Conservation (phyloP, 148 eudicot genomes). For the Cornus kousa region DNA sequence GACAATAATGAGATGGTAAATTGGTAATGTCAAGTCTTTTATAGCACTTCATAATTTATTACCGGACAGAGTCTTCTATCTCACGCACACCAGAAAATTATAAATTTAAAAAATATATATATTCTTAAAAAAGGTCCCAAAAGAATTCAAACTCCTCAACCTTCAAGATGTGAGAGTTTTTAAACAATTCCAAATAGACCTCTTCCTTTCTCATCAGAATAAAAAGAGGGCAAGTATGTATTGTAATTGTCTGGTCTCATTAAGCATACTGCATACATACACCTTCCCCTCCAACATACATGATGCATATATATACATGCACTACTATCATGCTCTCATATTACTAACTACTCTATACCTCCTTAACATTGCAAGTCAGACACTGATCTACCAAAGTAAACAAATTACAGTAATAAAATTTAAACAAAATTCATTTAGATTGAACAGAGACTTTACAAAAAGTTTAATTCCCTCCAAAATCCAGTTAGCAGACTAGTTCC, state of each 20-base stretch:
- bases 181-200: too few relatives aligned
- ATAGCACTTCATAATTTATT: too few relatives aligned
- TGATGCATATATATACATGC: neutral
- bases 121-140: too few relatives aligned
- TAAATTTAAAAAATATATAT: too few relatives aligned
- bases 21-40: too few relatives aligned
- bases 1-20: too few relatives aligned
- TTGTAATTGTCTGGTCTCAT: constrained; percentile 12
- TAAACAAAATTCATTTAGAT: constrained; percentile 13
- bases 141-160: too few relatives aligned
- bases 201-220: too few relatives aligned
- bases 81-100: too few relatives aligned
- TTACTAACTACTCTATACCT: neutral
- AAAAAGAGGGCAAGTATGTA: neutral
- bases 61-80: too few relatives aligned
- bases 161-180: too few relatives aligned
- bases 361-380: constrained; percentile 15
- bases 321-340: neutral
- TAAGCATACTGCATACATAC: constrained; percentile 2
- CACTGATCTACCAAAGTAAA: neutral
- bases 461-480: neutral
- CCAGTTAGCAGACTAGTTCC: constrained; percentile 33
- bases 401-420: neutral
- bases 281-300: constrained; percentile 22
- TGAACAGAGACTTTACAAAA: constrained; percentile 14